Conservation (phyloP, 2,329 filamentous ascomycete species). For the Curvularia lunata region DNA sequence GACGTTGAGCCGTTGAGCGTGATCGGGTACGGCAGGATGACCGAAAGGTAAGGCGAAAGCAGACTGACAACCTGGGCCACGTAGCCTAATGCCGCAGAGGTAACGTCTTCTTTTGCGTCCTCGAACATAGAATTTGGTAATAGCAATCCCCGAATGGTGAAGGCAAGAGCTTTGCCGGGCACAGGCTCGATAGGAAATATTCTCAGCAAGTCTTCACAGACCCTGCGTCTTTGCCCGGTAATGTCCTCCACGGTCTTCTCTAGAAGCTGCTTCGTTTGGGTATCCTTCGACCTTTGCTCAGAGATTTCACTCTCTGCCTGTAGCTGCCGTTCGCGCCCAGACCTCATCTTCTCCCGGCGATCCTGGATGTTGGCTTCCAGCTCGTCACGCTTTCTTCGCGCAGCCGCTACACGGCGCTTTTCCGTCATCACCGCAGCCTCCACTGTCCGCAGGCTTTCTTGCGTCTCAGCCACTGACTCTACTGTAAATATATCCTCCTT, state of each 20-base stretch:
- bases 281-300: conserved; percentile 54
- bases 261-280: conserved; percentile 62
- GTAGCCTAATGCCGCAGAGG: conserved; percentile 82
- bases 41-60: conserved; percentile 80
- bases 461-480: conserved; percentile 51
- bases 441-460: conserved; percentile 54
- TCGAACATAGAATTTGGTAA: conserved; percentile 83
- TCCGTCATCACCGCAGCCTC: conserved; percentile 66
- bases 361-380: conserved; percentile 69
- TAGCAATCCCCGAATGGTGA: conserved; percentile 79
- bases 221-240: conserved; percentile 84
- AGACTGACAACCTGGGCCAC: conserved; percentile 76
- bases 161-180: conserved; percentile 69
- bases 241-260: conserved; percentile 68
- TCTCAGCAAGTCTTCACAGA: conserved; percentile 79
- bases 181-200: conserved; percentile 83
- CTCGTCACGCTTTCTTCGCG: conserved; percentile 69
- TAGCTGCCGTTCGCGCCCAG: conserved; percentile 66
- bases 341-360: conserved; percentile 70
- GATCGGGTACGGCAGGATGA: conserved; percentile 82
- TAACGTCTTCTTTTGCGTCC: conserved; percentile 71
- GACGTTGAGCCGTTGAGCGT: conserved; percentile 75
- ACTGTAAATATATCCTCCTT: conserved; percentile 45
- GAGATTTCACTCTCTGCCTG: conserved; percentile 66
- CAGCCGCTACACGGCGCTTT: conserved; percentile 67